Base-by-base conservation (phyloP, 2,329 filamentous ascomycete species). In the Colletotrichum sp. region DNA sequence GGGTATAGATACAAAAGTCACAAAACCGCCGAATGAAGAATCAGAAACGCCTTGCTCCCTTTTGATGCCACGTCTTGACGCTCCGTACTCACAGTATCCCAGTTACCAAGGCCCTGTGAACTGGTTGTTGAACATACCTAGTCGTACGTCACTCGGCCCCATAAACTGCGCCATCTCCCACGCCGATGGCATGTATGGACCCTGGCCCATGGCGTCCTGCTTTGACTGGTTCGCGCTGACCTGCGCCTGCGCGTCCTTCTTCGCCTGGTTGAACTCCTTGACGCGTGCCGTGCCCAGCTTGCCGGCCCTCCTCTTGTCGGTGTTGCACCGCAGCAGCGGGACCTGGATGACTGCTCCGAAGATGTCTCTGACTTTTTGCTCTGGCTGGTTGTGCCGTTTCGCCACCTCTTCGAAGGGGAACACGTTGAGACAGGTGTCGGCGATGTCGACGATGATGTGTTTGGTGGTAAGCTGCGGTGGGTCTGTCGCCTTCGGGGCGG, bases 331-430 rank as follows among this genome's bases (percentile, higher is more conserved):
- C 16, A 89, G 81, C 48, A 89, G 81, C 3, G 88, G 88, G 6
- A 89, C 82, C 76, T 88, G 85, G 15, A 89, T 85, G 67, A 89
- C 85, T 66, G 87, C 88, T 1, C 84, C 83, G 73, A 89, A 89
- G 18, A 87, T 84, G 34, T 89, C 87, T 69, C 83, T 83, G 10
- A 90, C 86, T 76, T 85, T 87, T 48, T 85, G 83, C 10, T 86
- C 82, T 1, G 86, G 77, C 15, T 85, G 80, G 16, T 83, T 82
- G 76, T 89, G 88, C 24, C 87, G 83, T 68, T 83, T 82, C 3
- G 88, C 88, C 6, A 90, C 83, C 36, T 84, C 83, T 6, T 83
- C 83, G 66, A 88, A 88, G 6, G 88, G 88, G 66, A 89, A 88
- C 5, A 80, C 80, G 65, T 84, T 83, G 78, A 88, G 84, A 58